These are phyloP conservation scores for Microbotryomycetes sp. DNA, from an alignment of 1,284 basidiomycete genomes.

Conservation along the genomic window DNA sequence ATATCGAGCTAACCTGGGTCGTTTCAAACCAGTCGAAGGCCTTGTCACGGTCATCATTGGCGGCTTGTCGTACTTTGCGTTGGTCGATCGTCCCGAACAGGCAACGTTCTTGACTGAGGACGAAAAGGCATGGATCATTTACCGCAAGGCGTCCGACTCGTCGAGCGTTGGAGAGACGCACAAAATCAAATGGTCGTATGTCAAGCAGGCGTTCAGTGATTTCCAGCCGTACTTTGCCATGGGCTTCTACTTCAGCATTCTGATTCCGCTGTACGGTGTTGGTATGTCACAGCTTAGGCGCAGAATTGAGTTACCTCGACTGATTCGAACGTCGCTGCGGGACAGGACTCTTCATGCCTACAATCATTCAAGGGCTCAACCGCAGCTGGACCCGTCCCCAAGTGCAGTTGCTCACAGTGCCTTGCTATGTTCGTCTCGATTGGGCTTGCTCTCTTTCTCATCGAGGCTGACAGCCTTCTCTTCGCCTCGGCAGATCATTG, in stretches of 20 bases:
- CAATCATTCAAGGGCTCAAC: not conserved
- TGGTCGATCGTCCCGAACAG: slow-evolving; percentile 51
- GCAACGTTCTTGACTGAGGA: slow-evolving; percentile 55
- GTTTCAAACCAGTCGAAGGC: slow-evolving; percentile 51
- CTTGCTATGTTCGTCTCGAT: not conserved
- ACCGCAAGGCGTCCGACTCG: not conserved
- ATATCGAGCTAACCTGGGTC: not conserved
- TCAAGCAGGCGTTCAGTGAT: not conserved
- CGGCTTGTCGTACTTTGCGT: slow-evolving; percentile 35
- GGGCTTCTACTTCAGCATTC: not conserved
- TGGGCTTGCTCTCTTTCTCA: not conserved
- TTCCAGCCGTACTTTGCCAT: not conserved
- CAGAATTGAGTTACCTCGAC: not conserved
- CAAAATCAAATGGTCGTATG: not conserved
- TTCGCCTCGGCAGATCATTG: not conserved
- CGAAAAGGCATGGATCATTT: slow-evolving; percentile 39
- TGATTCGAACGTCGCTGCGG: not conserved
- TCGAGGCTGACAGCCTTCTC: not conserved
- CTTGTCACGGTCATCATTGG: slow-evolving; percentile 49
- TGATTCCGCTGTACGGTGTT: not conserved
- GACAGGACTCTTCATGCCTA: not conserved
- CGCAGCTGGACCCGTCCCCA: not conserved
- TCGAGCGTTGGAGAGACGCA: not conserved
- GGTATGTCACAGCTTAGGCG: not conserved
- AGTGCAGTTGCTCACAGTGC: not conserved